Conservation (phyloP, 495 filamentous ascomycete genomes). For the Aspergillus bertholletiae region DNA sequence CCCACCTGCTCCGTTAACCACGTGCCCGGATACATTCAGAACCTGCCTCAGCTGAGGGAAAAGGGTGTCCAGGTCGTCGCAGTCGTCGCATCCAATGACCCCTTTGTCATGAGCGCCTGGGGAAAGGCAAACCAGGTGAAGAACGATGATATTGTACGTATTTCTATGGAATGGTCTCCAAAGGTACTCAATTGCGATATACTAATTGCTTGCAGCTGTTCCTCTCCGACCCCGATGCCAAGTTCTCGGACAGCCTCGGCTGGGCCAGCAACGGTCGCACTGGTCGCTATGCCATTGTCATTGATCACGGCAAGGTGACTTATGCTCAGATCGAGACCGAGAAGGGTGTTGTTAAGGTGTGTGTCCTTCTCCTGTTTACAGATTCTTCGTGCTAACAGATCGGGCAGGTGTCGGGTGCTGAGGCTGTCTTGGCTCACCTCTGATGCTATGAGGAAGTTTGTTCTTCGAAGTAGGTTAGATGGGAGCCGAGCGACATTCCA, state of each 20-base stretch:
- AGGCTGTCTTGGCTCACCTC: slow-evolving; percentile 55
- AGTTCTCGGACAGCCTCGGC: slow-evolving; percentile 74
- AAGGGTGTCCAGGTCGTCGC: slow-evolving; percentile 85
- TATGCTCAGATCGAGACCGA: slow-evolving; percentile 81
- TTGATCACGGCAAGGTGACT: slow-evolving; percentile 82
- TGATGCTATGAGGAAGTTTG: slow-evolving; percentile 3
- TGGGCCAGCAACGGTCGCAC: slow-evolving; percentile 71
- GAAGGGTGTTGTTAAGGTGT: slow-evolving; percentile 49
- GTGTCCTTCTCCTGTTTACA: background rate
- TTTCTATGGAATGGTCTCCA: background rate
- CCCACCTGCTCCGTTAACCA: slow-evolving; percentile 85
- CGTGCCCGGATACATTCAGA: slow-evolving; percentile 77
- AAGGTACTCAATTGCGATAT: background rate
- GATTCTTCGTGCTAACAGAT: slow-evolving; percentile 3
- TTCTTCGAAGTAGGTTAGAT: background rate
- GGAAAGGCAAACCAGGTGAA: slow-evolving; percentile 84
- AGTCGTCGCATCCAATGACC: slow-evolving; percentile 83
- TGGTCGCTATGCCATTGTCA: slow-evolving; percentile 77
- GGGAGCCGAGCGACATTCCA: background rate
- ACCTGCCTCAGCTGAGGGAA: slow-evolving; percentile 63
- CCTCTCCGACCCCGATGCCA: slow-evolving; percentile 70
- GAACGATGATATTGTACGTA: slow-evolving; percentile 67
- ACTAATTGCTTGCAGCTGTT: slow-evolving; percentile 55
- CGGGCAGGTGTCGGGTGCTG: slow-evolving; percentile 63
- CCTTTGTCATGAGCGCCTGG: slow-evolving; percentile 92